phyloP scores from a whole-genome alignment of 2,329 filamentous ascomycete species.

The Didymella pomorum region DNA sequence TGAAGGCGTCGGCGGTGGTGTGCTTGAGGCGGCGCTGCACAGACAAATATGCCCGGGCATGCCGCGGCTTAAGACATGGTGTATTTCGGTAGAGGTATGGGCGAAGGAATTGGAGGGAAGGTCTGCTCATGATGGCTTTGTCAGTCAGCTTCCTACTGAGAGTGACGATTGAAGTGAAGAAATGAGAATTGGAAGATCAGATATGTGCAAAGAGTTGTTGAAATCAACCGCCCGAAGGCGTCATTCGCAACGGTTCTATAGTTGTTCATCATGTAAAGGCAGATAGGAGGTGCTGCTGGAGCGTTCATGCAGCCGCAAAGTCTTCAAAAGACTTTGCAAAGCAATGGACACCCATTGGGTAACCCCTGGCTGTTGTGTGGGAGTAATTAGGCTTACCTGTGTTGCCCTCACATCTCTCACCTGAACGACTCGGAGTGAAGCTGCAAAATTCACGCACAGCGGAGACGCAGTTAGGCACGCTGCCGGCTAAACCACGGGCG shows the following conservation, averaged over 20 bases:
- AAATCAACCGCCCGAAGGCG: slow-evolving; percentile 63
- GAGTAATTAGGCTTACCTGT: slow-evolving; percentile 20
- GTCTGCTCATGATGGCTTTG: slow-evolving; percentile 55
- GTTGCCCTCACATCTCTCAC: slow-evolving; percentile 17
- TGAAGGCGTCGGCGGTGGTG: slow-evolving; percentile 33
- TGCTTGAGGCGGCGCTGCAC: slow-evolving; percentile 46
- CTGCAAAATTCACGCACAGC: slow-evolving; percentile 10
- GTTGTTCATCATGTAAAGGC: slow-evolving; percentile 42
- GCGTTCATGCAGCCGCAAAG: not conserved
- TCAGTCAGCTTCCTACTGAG: slow-evolving; percentile 46
- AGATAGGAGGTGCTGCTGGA: not conserved
- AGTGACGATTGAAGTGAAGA: not conserved
- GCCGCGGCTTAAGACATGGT: slow-evolving; percentile 50
- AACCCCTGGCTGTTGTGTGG: not conserved
- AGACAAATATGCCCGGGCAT: slow-evolving; percentile 61
- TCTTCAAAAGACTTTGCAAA: not conserved
- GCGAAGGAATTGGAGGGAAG: slow-evolving; percentile 62
- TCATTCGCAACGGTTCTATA: slow-evolving; percentile 75
- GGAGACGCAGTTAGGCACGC: not conserved
- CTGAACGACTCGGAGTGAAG: slow-evolving; percentile 2
- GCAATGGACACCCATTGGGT: not conserved
- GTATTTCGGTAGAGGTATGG: slow-evolving; percentile 61
- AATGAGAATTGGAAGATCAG: slow-evolving; percentile 39
- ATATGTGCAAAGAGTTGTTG: slow-evolving; percentile 46
- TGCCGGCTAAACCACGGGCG: not conserved